Percentiles rank a stretch among this genome's conserved stretches.
phyloP scores from a whole-genome alignment of 129 eudicot genomes.

The Pittosporum tobira region DNA sequence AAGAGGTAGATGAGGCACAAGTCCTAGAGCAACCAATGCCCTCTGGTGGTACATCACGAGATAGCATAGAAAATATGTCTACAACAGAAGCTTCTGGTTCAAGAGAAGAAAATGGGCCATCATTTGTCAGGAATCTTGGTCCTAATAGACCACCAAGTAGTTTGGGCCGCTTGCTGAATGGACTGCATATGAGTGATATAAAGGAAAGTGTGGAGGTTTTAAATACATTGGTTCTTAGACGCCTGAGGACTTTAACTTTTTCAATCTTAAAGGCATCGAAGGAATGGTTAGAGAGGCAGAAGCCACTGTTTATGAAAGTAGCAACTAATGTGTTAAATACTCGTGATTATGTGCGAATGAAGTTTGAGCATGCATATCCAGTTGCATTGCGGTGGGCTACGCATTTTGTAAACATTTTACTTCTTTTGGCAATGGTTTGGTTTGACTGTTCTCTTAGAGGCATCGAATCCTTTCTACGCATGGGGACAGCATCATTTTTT shows the following conservation, averaged over 20 bases:
- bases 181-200: slow-evolving; percentile 4
- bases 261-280: slow-evolving; percentile 39
- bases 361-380: slow-evolving; percentile 58
- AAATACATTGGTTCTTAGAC: not conserved
- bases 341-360: slow-evolving; percentile 50
- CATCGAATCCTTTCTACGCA: slow-evolving; percentile 70
- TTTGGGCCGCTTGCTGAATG: slow-evolving; percentile 11
- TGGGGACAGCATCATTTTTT: slow-evolving; percentile 86
- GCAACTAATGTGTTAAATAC: slow-evolving; percentile 21
- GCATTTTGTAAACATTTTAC: slow-evolving; percentile 56
- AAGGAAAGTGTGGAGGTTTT: not conserved
- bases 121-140: slow-evolving; percentile 13
- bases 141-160: slow-evolving; percentile 21
- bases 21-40: slow-evolving; percentile 26
- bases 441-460: slow-evolving; percentile 86
- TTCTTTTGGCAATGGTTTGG: slow-evolving; percentile 75
- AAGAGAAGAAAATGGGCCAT: slow-evolving; percentile 31
- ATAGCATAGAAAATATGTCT: slow-evolving; percentile 21
- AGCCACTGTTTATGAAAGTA: slow-evolving; percentile 38
- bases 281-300: slow-evolving; percentile 63
- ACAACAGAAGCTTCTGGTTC: slow-evolving; percentile 26
- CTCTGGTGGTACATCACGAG: slow-evolving; percentile 26
- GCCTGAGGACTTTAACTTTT: slow-evolving; percentile 26
- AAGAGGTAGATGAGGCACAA: slow-evolving; percentile 14
- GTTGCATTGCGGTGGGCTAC: slow-evolving; percentile 57